A percentile compares a stretch with the other conserved stretches of the same genome.
Evolutionary conservation across 352 stramenopile species (phyloP).

Genomic region (Globisporangium cystogenes): DNA sequence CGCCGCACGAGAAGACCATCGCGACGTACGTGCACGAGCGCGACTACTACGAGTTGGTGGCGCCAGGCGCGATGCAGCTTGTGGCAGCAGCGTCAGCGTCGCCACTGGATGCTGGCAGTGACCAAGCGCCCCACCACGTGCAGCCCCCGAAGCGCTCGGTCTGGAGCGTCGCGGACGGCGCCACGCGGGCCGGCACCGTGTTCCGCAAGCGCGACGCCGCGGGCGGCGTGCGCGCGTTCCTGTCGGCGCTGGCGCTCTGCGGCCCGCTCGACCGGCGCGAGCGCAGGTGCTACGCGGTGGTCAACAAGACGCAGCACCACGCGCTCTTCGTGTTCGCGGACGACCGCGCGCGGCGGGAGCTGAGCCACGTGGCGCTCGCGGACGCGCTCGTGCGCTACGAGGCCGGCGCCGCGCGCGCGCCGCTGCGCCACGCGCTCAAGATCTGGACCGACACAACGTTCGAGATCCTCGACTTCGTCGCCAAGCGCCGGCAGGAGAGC

Average conservation of each 20-base stretch:
- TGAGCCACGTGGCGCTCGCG: slow-evolving; percentile 8
- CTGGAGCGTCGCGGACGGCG: slow-evolving; percentile 28
- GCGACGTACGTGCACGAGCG: slow-evolving; percentile 23
- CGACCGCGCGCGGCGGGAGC: slow-evolving; percentile 12
- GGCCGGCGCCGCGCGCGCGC: background rate
- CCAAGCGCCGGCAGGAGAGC: slow-evolving; percentile 11
- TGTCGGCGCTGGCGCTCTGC: slow-evolving; percentile 1
- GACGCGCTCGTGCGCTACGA: slow-evolving; percentile 16
- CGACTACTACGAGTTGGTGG: slow-evolving; percentile 46
- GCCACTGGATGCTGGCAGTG: no score
- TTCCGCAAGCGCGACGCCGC: slow-evolving; percentile 14
- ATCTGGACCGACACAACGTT: slow-evolving; percentile 7
- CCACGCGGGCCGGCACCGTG: slow-evolving; percentile 20
- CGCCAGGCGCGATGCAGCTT: slow-evolving; percentile 18
- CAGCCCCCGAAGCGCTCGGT: slow-evolving; percentile 19
- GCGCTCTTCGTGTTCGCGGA: slow-evolving; percentile 12
- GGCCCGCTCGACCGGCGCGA: background rate
- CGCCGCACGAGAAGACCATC: slow-evolving; percentile 7
- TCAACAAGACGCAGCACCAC: slow-evolving; percentile 17
- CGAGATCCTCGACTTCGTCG: slow-evolving; percentile 13
- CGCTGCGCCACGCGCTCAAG: slow-evolving; percentile 10
- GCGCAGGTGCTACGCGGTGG: slow-evolving; percentile 13
- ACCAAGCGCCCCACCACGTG: background rate
- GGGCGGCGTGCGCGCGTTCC: background rate
- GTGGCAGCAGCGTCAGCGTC: background rate